Evolutionary conservation across 139 green algal species (phyloP).

Genomic region (Diplosphaera chodatii): DNA sequence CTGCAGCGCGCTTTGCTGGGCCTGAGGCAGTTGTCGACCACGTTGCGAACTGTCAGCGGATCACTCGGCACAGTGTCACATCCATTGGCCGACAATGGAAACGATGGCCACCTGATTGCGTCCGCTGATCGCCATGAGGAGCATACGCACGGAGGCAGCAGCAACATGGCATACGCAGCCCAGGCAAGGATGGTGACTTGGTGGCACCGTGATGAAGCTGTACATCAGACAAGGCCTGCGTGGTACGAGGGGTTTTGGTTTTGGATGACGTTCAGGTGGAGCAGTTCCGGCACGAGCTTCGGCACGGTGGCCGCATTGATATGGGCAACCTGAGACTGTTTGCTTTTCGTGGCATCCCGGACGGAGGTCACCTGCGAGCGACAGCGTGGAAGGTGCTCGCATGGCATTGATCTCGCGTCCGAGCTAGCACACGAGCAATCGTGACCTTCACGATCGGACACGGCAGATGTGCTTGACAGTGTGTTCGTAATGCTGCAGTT

Average conservation of each 20-base stretch:
- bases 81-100: neutral
- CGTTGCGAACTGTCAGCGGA: neutral
- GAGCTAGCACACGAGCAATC: too few relatives aligned
- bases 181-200: neutral
- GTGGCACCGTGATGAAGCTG: too few relatives aligned
- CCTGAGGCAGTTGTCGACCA: neutral
- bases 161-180: neutral
- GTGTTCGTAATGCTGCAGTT: slow-evolving; percentile 61
- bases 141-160: neutral
- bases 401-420: too few relatives aligned
- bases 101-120: neutral
- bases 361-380: slow-evolving; percentile 54
- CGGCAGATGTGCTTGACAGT: too few relatives aligned
- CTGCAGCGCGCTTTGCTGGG: neutral
- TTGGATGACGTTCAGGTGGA: neutral
- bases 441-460: too few relatives aligned
- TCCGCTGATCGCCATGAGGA: neutral
- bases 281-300: slow-evolving; percentile 43
- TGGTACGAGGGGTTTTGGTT: too few relatives aligned
- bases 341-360: slow-evolving; percentile 64
- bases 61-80: neutral
- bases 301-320: slow-evolving; percentile 34
- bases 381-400: slow-evolving; percentile 73
- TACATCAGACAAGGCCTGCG: too few relatives aligned
- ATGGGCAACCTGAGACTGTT: slow-evolving; percentile 47